Evolutionary conservation across 768 basidiomycete species (phyloP).

Genomic region (Russula griseocarnosa): DNA sequence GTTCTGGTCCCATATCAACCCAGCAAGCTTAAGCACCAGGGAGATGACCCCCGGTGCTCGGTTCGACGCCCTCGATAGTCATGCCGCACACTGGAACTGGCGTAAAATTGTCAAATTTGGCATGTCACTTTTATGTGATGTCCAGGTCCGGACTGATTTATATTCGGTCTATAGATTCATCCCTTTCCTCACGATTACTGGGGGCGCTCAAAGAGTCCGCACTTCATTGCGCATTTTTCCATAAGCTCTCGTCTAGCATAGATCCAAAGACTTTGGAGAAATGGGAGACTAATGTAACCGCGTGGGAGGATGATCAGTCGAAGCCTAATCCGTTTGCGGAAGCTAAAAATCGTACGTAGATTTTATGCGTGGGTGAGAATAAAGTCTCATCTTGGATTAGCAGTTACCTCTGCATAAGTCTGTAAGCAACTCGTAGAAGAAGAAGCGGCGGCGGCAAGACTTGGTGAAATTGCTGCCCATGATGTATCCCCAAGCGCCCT

Average conservation of each 20-base stretch:
- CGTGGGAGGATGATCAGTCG: neutral
- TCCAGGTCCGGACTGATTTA: neutral
- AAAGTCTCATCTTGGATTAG: neutral
- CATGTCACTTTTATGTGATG: neutral
- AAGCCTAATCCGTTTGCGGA: neutral
- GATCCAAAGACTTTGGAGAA: neutral
- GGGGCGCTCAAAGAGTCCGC: neutral
- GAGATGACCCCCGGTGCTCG: neutral
- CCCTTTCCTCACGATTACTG: neutral
- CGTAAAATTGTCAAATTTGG: neutral
- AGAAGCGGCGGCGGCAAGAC: neutral
- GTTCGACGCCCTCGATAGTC: neutral
- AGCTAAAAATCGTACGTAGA: neutral
- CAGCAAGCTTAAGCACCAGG: neutral
- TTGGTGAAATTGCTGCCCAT: neutral
- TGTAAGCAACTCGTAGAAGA: conserved; percentile 1
- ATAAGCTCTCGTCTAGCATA: neutral
- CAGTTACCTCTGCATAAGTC: neutral
- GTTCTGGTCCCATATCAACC: conserved; percentile 3
- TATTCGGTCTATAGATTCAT: neutral
- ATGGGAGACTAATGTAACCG: neutral
- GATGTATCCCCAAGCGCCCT: neutral
- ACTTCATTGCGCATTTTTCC: neutral
- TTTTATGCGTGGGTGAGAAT: neutral
- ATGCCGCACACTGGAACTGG: neutral